phyloP scores from a whole-genome alignment of 1,284 basidiomycete genomes.

The Ceratobasidium sp. region DNA sequence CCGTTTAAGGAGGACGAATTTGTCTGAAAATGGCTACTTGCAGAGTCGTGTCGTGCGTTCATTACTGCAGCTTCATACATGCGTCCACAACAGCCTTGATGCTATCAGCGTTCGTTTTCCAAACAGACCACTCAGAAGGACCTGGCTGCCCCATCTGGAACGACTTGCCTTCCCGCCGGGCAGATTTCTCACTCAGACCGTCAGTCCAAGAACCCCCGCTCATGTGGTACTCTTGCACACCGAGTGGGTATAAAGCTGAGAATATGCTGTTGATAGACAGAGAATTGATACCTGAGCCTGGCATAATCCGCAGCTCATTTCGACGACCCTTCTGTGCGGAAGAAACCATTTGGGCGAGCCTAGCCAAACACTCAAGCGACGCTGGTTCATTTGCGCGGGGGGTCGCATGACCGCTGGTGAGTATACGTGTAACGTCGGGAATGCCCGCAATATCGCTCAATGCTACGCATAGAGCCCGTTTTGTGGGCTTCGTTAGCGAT shows the following conservation, averaged over 20 bases:
- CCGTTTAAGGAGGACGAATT: neutral
- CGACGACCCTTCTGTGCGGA: neutral
- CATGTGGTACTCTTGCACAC: slow-evolving; percentile 70
- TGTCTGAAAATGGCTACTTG: neutral
- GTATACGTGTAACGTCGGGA: slow-evolving; percentile 69
- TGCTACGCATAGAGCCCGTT: slow-evolving; percentile 53
- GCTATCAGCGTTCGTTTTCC: slow-evolving; percentile 63
- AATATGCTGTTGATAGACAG: slow-evolving; percentile 60
- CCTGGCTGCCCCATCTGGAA: slow-evolving; percentile 72
- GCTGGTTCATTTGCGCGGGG: slow-evolving; percentile 23
- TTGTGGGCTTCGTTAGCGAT: neutral
- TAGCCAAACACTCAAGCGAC: slow-evolving; percentile 23
- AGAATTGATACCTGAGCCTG: slow-evolving; percentile 74
- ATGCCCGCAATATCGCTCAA: slow-evolving; percentile 62
- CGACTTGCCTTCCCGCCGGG: slow-evolving; percentile 59
- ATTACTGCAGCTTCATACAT: slow-evolving; percentile 3
- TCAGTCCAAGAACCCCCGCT: slow-evolving; percentile 60
- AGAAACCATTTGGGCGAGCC: slow-evolving; percentile 4
- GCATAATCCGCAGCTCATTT: slow-evolving; percentile 57
- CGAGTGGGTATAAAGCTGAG: slow-evolving; percentile 59
- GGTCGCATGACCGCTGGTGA: slow-evolving; percentile 55
- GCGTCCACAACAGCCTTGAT: slow-evolving; percentile 57
- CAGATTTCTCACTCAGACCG: slow-evolving; percentile 53
- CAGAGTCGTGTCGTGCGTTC: slow-evolving; percentile 11
- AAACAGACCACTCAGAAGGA: slow-evolving; percentile 66